phyloP scores from a whole-genome alignment of 768 basidiomycete species.

The Albatrellus ellisii region DNA sequence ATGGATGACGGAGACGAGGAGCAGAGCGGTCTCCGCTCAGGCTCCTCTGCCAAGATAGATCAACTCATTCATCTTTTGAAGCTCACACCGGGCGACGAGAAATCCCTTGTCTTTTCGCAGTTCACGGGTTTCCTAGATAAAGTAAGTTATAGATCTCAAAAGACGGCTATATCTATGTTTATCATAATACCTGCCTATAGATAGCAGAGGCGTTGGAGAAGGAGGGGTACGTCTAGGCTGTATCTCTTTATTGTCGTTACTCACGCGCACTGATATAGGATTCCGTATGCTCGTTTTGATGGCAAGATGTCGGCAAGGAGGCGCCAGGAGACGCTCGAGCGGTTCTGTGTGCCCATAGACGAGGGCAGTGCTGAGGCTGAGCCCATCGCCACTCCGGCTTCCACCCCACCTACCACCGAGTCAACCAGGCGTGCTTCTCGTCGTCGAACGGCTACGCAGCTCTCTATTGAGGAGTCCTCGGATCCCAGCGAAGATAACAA shows the following conservation, averaged over 20 bases:
- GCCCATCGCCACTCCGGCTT: slow-evolving; percentile 6
- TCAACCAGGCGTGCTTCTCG: slow-evolving; percentile 2
- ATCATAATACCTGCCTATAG: too few relatives aligned
- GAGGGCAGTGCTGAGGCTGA: slow-evolving; percentile 1
- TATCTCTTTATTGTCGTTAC: not conserved
- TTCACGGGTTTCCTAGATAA: slow-evolving; percentile 81
- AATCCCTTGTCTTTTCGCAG: slow-evolving; percentile 82
- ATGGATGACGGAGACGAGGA: slow-evolving; percentile 26
- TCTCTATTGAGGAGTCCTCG: slow-evolving; percentile 6
- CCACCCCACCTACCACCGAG: slow-evolving; percentile 7
- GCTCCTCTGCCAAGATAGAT: slow-evolving; percentile 77
- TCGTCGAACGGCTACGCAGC: not conserved
- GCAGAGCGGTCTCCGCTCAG: slow-evolving; percentile 24
- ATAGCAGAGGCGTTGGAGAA: slow-evolving; percentile 58
- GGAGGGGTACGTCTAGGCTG: slow-evolving; percentile 33
- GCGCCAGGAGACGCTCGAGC: slow-evolving; percentile 64
- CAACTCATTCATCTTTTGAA: slow-evolving; percentile 64
- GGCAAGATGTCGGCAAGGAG: slow-evolving; percentile 74
- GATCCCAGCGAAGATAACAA: not conserved
- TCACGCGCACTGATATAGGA: slow-evolving; percentile 26
- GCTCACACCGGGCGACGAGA: slow-evolving; percentile 55
- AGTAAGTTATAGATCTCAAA: slow-evolving; percentile 23
- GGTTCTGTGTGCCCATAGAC: slow-evolving; percentile 58
- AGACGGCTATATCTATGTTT: not conserved
- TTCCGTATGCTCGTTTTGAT: slow-evolving; percentile 71